Evolutionary conservation across 768 basidiomycete species (phyloP).

Genomic region (Lactarius tabidus): DNA sequence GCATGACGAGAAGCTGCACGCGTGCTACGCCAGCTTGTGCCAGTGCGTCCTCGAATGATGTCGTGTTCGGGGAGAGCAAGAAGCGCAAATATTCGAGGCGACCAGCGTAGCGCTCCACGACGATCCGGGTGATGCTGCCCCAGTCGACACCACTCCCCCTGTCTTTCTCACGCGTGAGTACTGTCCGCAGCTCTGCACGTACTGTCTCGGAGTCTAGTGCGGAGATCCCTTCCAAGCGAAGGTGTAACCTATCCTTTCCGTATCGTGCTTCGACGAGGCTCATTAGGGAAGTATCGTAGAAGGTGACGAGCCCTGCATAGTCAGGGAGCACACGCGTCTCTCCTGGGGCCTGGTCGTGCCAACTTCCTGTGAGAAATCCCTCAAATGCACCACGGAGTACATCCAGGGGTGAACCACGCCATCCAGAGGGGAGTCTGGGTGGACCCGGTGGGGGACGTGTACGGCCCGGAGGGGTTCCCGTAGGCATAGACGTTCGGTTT

Average conservation of each 20-base stretch:
- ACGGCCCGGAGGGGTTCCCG: neutral
- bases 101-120: slow-evolving; percentile 41
- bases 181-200: slow-evolving; percentile 27
- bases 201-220: slow-evolving; percentile 27
- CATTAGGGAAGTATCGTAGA: slow-evolving; percentile 41
- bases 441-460: neutral
- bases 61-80: neutral
- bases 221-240: slow-evolving; percentile 36
- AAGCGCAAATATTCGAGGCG: slow-evolving; percentile 41
- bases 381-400: neutral
- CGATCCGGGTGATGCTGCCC: slow-evolving; percentile 36
- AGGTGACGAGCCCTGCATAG: slow-evolving; percentile 39
- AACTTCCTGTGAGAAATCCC: slow-evolving; percentile 36
- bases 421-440: slow-evolving; percentile 18
- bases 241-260: slow-evolving; percentile 34
- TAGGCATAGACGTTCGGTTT: neutral
- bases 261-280: slow-evolving; percentile 35
- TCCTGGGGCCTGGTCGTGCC: slow-evolving; percentile 43
- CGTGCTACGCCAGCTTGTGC: slow-evolving; percentile 12
- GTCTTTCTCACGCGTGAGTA: slow-evolving; percentile 26
- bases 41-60: neutral
- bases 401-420: slow-evolving; percentile 17
- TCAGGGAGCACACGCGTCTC: slow-evolving; percentile 44
- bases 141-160: slow-evolving; percentile 40
- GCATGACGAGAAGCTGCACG: slow-evolving; percentile 20